Evolutionary conservation across 2,329 filamentous ascomycete genomes (phyloP).

Genomic region (Trichoderma koningiopsis): DNA sequence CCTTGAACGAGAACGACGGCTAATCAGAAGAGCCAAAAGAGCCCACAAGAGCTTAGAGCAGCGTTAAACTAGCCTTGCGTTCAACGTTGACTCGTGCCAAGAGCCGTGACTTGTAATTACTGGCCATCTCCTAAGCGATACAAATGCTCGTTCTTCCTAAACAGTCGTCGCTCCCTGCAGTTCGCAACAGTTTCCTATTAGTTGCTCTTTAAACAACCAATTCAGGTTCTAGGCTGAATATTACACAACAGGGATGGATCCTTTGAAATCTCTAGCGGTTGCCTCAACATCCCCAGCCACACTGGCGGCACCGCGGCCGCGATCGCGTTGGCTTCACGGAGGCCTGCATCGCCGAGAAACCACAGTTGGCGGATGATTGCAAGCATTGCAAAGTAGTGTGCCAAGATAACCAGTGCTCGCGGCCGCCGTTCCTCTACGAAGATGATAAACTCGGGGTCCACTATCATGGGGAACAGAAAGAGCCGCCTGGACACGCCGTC

Average conservation of each 20-base stretch:
- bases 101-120: not conserved
- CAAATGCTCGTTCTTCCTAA: not conserved
- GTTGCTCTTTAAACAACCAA: not conserved
- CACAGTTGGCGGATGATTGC: conserved; percentile 27
- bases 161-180: not conserved
- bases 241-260: not conserved
- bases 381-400: conserved; percentile 31
- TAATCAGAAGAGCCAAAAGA: not conserved
- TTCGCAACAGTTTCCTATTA: not conserved
- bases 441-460: conserved; percentile 28
- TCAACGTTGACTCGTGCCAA: not conserved
- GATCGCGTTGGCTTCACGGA: not conserved
- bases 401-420: conserved; percentile 31
- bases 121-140: not conserved
- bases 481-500: conserved; percentile 25
- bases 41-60: not conserved
- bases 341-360: conserved; percentile 28
- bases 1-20: conserved; percentile 13
- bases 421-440: conserved; percentile 31
- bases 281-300: conserved; percentile 2
- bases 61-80: not conserved
- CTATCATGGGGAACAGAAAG: conserved; percentile 30
- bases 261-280: not conserved
- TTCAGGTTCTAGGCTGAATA: not conserved
- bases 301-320: not conserved